phyloP scores from a whole-genome alignment of 2,329 filamentous ascomycete species.

The Arthroderma uncinatum region DNA sequence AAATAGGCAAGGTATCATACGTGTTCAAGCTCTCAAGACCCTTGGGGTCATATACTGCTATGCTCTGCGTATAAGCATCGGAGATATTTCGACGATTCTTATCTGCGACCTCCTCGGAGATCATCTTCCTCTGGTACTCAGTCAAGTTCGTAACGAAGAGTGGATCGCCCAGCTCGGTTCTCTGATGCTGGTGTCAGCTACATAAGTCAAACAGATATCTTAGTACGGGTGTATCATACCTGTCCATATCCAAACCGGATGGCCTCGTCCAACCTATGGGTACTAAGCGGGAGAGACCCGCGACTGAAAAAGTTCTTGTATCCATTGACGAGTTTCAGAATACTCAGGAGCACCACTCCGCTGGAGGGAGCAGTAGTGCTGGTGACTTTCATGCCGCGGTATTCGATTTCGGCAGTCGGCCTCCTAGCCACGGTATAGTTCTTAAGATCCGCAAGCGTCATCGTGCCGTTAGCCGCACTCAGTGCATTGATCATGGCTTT shows the following conservation, averaged over 20 bases:
- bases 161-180: conserved; percentile 74
- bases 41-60: conserved; percentile 61
- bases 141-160: conserved; percentile 55
- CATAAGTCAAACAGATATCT: not conserved
- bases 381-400: conserved; percentile 59
- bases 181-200: conserved; percentile 31
- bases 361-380: conserved; percentile 60
- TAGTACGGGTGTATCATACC: conserved; percentile 19
- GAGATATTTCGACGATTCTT: conserved; percentile 56
- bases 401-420: conserved; percentile 51
- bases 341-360: conserved; percentile 62
- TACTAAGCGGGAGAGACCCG: conserved; percentile 53
- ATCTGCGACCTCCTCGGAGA: conserved; percentile 49
- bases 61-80: conserved; percentile 59
- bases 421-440: conserved; percentile 61
- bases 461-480: conserved; percentile 62
- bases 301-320: conserved; percentile 54
- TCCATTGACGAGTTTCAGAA: conserved; percentile 73
- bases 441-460: conserved; percentile 67
- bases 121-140: conserved; percentile 55
- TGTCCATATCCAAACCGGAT: conserved; percentile 78
- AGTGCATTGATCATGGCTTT: conserved; percentile 61
- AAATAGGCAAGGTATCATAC: conserved; percentile 17
- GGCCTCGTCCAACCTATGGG: conserved; percentile 75
- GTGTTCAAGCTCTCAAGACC: conserved; percentile 56